phyloP scores from a whole-genome alignment of 768 basidiomycete genomes.

The Suillus decipiens region DNA sequence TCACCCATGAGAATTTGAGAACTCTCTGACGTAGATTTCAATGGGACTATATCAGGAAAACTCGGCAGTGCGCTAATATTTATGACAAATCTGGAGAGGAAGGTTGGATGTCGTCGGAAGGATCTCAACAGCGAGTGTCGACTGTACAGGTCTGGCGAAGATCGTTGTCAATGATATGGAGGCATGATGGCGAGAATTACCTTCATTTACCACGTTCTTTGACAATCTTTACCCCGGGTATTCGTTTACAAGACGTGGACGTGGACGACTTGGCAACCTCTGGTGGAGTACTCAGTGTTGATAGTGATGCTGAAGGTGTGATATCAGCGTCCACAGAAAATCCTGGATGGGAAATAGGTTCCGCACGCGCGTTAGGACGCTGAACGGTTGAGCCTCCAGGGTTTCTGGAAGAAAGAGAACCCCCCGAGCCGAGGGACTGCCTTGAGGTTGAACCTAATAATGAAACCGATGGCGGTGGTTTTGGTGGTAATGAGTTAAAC shows the following conservation, averaged over 20 bases:
- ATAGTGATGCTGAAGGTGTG: not conserved
- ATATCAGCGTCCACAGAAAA: not conserved
- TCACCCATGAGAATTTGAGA: not conserved
- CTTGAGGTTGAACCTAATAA: not conserved
- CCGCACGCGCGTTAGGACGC: not conserved
- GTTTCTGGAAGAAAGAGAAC: not conserved
- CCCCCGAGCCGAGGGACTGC: not conserved
- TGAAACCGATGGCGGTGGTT: constrained; percentile 15
- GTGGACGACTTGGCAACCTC: not conserved
- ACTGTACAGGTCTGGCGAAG: not conserved
- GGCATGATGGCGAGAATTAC: not conserved
- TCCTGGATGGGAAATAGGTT: no score
- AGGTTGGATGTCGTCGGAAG: no score
- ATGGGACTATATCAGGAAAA: not conserved
- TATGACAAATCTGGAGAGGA: constrained; percentile 1
- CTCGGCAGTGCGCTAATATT: not conserved
- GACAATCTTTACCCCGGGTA: constrained; percentile 36
- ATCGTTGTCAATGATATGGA: constrained; percentile 4
- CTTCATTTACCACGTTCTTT: constrained; percentile 23
- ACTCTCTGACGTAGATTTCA: constrained; percentile 1
- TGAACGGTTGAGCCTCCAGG: not conserved
- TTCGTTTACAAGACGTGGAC: constrained; percentile 15
- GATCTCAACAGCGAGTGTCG: not conserved
- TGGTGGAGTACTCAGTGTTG: not conserved
- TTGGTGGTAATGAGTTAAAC: constrained; percentile 23